phyloP scores from a whole-genome alignment of 352 stramenopile genomes.

The Plasmopara muralis region DNA sequence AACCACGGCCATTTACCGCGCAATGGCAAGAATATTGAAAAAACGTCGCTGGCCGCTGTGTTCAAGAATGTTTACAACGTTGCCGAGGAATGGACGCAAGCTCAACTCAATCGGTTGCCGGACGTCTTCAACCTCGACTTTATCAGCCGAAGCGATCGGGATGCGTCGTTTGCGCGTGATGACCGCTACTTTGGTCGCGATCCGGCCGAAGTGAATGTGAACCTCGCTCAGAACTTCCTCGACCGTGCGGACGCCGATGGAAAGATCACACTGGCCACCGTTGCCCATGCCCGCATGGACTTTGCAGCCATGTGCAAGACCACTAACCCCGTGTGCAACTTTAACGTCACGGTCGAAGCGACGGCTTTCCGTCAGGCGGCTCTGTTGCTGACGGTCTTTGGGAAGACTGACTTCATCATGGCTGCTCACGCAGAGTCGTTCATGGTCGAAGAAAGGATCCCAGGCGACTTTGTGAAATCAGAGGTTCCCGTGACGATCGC shows the following conservation, averaged over 20 bases:
- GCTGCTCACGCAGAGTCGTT: constrained; percentile 24
- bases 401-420: constrained; percentile 16
- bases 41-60: constrained; percentile 15
- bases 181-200: constrained; percentile 30
- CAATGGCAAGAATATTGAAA: constrained; percentile 27
- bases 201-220: constrained; percentile 20
- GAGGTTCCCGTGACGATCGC: constrained; percentile 12
- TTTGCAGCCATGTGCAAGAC: constrained; percentile 16
- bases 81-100: constrained; percentile 10
- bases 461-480: constrained; percentile 16
- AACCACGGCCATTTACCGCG: constrained; percentile 7
- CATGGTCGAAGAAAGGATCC: constrained; percentile 33
- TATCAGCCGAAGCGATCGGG: constrained; percentile 30
- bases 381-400: constrained; percentile 23
- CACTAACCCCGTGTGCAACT: constrained; percentile 24
- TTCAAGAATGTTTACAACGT: constrained; percentile 34
- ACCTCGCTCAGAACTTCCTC: constrained; percentile 21
- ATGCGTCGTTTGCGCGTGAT: constrained; percentile 30
- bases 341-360: constrained; percentile 17
- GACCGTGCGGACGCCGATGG: constrained; percentile 18
- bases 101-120: constrained; percentile 15
- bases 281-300: constrained; percentile 20
- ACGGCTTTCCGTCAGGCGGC: constrained; percentile 28
- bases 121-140: constrained; percentile 27
- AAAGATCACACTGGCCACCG: constrained; percentile 16